phyloP scores from a whole-genome alignment of 2,329 filamentous ascomycete species.

The Exophiala viscosa region DNA sequence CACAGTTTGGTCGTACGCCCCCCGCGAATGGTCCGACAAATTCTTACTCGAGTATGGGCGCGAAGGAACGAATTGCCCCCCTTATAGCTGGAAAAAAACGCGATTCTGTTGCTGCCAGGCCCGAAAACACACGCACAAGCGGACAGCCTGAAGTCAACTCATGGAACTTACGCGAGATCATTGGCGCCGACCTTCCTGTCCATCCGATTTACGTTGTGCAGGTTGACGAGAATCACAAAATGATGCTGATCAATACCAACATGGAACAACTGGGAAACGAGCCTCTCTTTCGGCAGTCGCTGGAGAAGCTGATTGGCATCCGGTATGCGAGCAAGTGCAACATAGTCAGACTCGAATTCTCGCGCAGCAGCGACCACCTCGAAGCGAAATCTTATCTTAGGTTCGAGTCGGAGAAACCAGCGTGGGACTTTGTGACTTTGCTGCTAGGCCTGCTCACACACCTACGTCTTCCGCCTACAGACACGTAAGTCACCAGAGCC shows the following conservation, averaged over 20 bases:
- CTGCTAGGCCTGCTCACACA: not conserved
- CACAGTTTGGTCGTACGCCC: too few relatives aligned
- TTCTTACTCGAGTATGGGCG: not conserved
- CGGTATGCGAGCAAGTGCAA: not conserved
- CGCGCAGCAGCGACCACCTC: not conserved
- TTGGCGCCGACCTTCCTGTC: not conserved
- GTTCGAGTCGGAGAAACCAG: constrained; percentile 13
- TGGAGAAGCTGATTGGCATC: constrained; percentile 13
- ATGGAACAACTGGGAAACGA: constrained; percentile 6
- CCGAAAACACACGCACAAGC: not conserved
- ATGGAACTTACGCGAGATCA: constrained; percentile 12
- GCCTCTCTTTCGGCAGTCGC: constrained; percentile 1
- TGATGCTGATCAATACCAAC: constrained; percentile 10
- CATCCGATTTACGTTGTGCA: constrained; percentile 7
- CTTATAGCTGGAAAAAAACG: not conserved
- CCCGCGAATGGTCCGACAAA: not conserved
- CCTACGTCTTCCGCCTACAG: not conserved
- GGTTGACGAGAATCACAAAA: constrained; percentile 9
- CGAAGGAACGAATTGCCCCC: not conserved
- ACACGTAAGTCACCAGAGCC: constrained; percentile 3
- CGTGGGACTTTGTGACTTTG: constrained; percentile 10
- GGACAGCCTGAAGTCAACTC: not conserved
- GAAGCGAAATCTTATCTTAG: constrained; percentile 11
- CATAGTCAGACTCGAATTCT: constrained; percentile 9
- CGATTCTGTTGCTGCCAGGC: not conserved